phyloP scores from a whole-genome alignment of 768 basidiomycete species.

The Daedaleopsis sinensis region DNA sequence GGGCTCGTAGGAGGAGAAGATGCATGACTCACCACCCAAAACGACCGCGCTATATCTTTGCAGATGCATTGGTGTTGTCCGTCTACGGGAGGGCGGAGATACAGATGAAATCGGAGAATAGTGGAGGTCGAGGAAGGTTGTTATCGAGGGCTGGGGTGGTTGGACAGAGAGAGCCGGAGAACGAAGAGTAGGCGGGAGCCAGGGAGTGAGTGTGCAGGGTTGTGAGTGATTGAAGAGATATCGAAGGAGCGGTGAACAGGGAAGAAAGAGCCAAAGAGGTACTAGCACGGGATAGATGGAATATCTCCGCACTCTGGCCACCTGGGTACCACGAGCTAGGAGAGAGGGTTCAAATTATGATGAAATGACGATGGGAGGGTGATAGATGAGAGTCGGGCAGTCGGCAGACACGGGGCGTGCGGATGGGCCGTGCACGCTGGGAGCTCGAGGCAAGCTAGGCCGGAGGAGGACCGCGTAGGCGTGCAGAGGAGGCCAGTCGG shows the following conservation, averaged over 20 bases:
- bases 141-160: too few species aligned
- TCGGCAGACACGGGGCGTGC: too few species aligned
- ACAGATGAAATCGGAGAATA: neutral
- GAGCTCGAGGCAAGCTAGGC: too few species aligned
- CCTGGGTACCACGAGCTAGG: too few species aligned
- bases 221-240: neutral
- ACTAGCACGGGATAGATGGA: neutral
- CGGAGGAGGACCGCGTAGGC: too few species aligned
- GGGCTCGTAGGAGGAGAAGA: conserved; percentile 7
- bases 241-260: neutral
- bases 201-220: neutral
- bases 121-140: neutral
- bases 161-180: too few species aligned
- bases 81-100: neutral
- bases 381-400: too few species aligned
- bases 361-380: too few species aligned
- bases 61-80: neutral
- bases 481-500: too few species aligned
- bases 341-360: too few species aligned
- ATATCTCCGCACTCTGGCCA: neutral
- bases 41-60: conserved; percentile 61
- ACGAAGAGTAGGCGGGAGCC: neutral
- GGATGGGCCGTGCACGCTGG: too few species aligned
- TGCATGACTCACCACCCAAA: conserved; percentile 63
- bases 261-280: neutral